phyloP scores from a whole-genome alignment of 2,329 filamentous ascomycete species.

The Claviceps arundinis region DNA sequence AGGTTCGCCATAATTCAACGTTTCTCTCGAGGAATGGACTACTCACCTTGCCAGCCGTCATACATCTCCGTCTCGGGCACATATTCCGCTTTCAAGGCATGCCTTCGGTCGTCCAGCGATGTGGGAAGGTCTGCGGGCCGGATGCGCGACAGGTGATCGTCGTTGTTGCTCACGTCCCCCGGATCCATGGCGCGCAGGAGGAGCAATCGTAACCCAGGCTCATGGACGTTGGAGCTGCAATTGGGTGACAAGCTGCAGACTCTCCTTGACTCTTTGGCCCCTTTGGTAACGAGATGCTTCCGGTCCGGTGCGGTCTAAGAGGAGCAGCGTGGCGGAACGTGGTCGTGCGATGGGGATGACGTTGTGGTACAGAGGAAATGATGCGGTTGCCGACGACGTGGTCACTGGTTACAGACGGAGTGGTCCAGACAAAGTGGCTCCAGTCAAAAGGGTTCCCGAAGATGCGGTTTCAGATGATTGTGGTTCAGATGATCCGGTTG shows the following conservation, averaged over 20 bases:
- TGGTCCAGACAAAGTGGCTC: no score
- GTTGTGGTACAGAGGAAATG: no score
- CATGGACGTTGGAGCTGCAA: conserved; percentile 15
- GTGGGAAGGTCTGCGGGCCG: conserved; percentile 80
- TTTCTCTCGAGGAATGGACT: not conserved
- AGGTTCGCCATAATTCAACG: not conserved
- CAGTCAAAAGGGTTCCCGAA: no score
- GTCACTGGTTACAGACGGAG: no score
- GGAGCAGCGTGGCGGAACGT: not conserved
- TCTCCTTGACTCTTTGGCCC: not conserved
- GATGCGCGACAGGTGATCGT: conserved; percentile 29
- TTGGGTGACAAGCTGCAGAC: not conserved
- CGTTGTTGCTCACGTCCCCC: conserved; percentile 32
- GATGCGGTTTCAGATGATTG: no score
- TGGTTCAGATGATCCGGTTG: no score
- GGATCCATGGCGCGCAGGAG: conserved; percentile 43
- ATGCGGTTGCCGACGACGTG: no score
- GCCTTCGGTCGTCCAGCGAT: conserved; percentile 77
- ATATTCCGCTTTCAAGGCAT: conserved; percentile 46
- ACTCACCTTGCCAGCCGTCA: conserved; percentile 85
- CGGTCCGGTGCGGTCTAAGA: not conserved
- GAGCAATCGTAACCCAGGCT: conserved; percentile 17
- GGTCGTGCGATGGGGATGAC: conserved; percentile 1
- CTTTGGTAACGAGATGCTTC: no score
- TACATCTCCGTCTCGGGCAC: conserved; percentile 89